Percentiles rank a stretch among this genome's conserved stretches.
phyloP scores from a whole-genome alignment of 2,329 filamentous ascomycete species.

The Penicillium griseofulvum region DNA sequence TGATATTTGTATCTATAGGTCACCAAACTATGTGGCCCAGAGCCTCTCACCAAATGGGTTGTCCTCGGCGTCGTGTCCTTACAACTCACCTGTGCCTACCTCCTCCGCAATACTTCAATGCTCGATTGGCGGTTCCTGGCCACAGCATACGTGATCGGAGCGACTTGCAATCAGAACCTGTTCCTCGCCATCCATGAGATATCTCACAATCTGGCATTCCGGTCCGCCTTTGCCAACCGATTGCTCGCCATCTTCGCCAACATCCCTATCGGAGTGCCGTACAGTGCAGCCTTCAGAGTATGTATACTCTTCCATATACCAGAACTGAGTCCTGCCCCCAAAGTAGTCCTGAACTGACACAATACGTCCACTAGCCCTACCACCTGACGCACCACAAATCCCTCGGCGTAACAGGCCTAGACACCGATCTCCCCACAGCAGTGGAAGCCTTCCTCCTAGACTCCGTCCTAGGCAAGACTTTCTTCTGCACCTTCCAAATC shows the following conservation, averaged over 20 bases:
- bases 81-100: constrained; percentile 73
- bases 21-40: constrained; percentile 92
- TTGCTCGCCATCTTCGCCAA: constrained; percentile 91
- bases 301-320: constrained; percentile 21
- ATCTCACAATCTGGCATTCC: constrained; percentile 94
- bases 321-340: neutral
- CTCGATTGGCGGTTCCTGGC: constrained; percentile 81
- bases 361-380: constrained; percentile 65
- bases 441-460: constrained; percentile 91
- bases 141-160: constrained; percentile 86
- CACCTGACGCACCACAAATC: constrained; percentile 99
- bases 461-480: constrained; percentile 89
- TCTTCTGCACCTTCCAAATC: constrained; percentile 99
- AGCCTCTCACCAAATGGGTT: constrained; percentile 92
- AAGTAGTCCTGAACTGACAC: constrained; percentile 6
- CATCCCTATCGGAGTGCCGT: constrained; percentile 90
- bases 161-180: constrained; percentile 95
- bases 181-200: constrained; percentile 99
- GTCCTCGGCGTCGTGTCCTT: constrained; percentile 79
- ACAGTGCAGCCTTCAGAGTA: constrained; percentile 91
- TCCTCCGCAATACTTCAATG: constrained; percentile 73
- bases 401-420: constrained; percentile 89
- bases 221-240: constrained; percentile 73
- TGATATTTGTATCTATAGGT: constrained; percentile 58
- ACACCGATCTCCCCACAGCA: constrained; percentile 91